Percentiles rank a stretch among this genome's conserved stretches.
Evolutionary conservation across 169 alveolate genomes (phyloP).

Genomic region (Pseudocohnilembus persalinus): DNA sequence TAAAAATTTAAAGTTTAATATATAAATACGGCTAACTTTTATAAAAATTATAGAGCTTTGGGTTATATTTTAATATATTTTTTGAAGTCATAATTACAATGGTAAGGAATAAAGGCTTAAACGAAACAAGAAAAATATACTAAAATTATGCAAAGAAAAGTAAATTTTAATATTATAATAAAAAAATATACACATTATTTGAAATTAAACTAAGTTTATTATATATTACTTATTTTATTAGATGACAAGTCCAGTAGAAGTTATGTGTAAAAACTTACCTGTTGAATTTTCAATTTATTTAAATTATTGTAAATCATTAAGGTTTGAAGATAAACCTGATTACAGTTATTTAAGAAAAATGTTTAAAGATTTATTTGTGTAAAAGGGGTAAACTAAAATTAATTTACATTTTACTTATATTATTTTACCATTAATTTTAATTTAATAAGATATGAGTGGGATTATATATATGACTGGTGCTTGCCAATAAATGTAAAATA

Average conservation of each 20-base stretch:
- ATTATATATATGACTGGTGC: conserved; percentile 30
- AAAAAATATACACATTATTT: no score
- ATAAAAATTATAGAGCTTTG: background rate
- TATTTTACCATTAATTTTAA: no score
- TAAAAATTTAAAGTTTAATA: no score
- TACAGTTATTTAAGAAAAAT: conserved; percentile 61
- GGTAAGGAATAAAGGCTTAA: conserved; percentile 63
- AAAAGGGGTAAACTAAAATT: conserved; percentile 21
- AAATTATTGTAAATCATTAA: conserved; percentile 60
- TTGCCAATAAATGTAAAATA: conserved; percentile 9
- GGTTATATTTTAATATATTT: background rate
- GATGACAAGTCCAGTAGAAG: conserved; percentile 57
- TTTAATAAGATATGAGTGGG: background rate
- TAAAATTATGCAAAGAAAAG: conserved; percentile 59
- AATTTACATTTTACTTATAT: no score
- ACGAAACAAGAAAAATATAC: conserved; percentile 56
- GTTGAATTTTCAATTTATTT: conserved; percentile 59
- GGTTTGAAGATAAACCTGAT: conserved; percentile 76
- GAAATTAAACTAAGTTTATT: no score
- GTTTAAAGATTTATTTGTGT: conserved; percentile 48
- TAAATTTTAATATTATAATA: no score
- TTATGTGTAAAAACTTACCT: conserved; percentile 63
- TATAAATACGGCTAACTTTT: no score
- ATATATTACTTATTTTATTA: no score
- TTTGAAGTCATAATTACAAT: conserved; percentile 37